Evolutionary conservation across 2,329 filamentous ascomycete species (phyloP).

Genomic region (Penicillium sp.): DNA sequence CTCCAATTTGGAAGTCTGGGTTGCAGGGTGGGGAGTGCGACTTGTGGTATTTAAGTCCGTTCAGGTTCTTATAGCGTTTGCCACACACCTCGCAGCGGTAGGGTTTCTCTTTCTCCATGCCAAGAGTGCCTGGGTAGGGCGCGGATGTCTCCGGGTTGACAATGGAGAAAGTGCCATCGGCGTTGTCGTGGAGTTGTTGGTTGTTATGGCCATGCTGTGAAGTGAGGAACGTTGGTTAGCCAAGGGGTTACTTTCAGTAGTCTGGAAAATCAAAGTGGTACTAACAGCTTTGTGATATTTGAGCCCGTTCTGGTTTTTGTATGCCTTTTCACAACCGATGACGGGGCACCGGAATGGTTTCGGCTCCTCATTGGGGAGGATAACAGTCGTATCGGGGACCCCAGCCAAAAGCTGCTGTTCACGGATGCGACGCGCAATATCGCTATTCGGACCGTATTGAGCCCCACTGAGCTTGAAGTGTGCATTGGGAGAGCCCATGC

Average conservation of each 20-base stretch:
- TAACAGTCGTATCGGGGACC: slow-evolving; percentile 49
- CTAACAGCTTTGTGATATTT: slow-evolving; percentile 79
- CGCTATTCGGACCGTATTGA: slow-evolving; percentile 75
- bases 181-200: slow-evolving; percentile 94
- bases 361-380: slow-evolving; percentile 76
- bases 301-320: slow-evolving; percentile 98
- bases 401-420: slow-evolving; percentile 66
- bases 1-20: slow-evolving; percentile 69
- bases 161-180: slow-evolving; percentile 96
- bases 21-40: slow-evolving; percentile 87
- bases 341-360: slow-evolving; percentile 98
- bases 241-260: slow-evolving; percentile 28
- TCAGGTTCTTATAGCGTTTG: slow-evolving; percentile 98
- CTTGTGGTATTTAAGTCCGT: slow-evolving; percentile 94
- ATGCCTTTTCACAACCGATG: slow-evolving; percentile 97
- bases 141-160: slow-evolving; percentile 94
- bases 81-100: slow-evolving; percentile 96
- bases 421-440: slow-evolving; percentile 67
- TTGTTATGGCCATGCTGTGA: slow-evolving; percentile 85
- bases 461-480: slow-evolving; percentile 75
- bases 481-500: slow-evolving; percentile 66
- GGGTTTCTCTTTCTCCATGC: slow-evolving; percentile 99
- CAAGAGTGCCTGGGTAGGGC: slow-evolving; percentile 91
- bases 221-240: slow-evolving; percentile 8
- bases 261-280: slow-evolving; percentile 14